A percentile compares a stretch with the other conserved stretches of the same genome.
phyloP scores from a whole-genome alignment of 2,329 filamentous ascomycete species.

The Neonectria punicea region DNA sequence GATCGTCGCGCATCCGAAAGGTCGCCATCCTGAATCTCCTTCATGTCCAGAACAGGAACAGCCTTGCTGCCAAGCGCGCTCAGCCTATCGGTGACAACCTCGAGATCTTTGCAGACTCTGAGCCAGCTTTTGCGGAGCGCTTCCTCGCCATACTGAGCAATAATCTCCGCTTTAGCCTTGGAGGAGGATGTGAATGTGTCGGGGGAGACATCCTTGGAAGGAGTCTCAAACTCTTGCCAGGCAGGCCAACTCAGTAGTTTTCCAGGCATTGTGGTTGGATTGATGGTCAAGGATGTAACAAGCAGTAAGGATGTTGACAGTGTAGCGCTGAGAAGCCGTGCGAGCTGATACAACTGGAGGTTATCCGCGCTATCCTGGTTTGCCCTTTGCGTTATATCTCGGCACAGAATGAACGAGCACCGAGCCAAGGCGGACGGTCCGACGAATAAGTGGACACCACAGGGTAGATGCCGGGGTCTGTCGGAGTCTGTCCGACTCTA shows the following conservation, averaged over 20 bases:
- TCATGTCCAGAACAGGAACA: conserved; percentile 46
- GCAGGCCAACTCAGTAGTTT: conserved; percentile 32
- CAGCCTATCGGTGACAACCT: conserved; percentile 49
- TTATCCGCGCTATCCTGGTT: background rate
- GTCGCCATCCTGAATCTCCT: conserved; percentile 38
- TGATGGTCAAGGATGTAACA: background rate
- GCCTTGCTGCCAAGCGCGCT: conserved; percentile 43
- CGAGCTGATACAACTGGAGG: background rate
- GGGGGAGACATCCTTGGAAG: conserved; percentile 18
- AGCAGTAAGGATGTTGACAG: background rate
- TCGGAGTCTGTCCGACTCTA: background rate
- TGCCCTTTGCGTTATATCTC: too few species aligned
- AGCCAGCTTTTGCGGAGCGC: conserved; percentile 51
- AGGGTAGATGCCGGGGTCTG: background rate
- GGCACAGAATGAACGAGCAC: background rate
- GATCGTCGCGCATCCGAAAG: conserved; percentile 33
- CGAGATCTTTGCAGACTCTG: conserved; percentile 50
- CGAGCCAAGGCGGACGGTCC: background rate
- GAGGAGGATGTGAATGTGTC: conserved; percentile 28
- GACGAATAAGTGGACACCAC: background rate
- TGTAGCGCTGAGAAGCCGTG: background rate
- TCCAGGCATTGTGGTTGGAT: background rate
- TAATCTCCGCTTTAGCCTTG: conserved; percentile 47
- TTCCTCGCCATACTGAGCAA: conserved; percentile 50
- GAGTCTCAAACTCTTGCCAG: conserved; percentile 35